phyloP scores from a whole-genome alignment of 768 basidiomycete species.

The Hericium coralloides region DNA sequence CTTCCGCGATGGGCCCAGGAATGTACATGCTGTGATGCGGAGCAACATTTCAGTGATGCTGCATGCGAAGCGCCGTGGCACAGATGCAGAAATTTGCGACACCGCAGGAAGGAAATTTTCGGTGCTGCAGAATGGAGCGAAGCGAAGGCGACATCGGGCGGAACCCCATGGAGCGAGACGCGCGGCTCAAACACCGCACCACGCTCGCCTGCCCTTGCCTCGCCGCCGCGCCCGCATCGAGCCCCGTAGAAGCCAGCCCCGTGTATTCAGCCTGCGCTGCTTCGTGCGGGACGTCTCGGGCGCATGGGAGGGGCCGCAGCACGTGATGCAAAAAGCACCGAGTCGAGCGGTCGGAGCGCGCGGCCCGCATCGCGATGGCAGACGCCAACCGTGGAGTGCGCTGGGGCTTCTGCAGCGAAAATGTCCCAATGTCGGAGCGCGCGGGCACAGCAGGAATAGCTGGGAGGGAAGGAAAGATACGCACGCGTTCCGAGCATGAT shows the following conservation, averaged over 20 bases:
- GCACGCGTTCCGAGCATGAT: conserved; percentile 62
- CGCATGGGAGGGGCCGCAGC: neutral
- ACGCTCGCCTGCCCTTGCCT: too few species aligned
- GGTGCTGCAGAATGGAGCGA: too few species aligned
- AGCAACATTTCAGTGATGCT: neutral
- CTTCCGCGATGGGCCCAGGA: conserved; percentile 70
- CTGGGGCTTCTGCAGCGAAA: too few species aligned
- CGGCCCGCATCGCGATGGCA: neutral
- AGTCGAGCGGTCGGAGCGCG: conserved; percentile 1
- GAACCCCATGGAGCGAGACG: too few species aligned
- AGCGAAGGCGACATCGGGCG: too few species aligned
- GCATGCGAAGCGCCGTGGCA: conserved; percentile 8
- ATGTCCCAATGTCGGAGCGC: neutral
- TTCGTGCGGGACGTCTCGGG: too few species aligned
- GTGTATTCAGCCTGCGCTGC: too few species aligned
- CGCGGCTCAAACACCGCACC: too few species aligned
- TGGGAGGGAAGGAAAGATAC: conserved; percentile 13
- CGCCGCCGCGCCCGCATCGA: too few species aligned
- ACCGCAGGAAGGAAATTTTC: neutral
- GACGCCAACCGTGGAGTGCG: too few species aligned
- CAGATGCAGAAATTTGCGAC: conserved; percentile 3
- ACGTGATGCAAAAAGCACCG: conserved; percentile 6
- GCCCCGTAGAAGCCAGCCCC: too few species aligned
- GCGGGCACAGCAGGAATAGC: neutral
- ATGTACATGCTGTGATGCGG: conserved; percentile 52